Percentiles rank a stretch among this genome's conserved stretches.
phyloP scores from a whole-genome alignment of 805 yeast genomes.

The Saccharomycopsis schoenii region DNA sequence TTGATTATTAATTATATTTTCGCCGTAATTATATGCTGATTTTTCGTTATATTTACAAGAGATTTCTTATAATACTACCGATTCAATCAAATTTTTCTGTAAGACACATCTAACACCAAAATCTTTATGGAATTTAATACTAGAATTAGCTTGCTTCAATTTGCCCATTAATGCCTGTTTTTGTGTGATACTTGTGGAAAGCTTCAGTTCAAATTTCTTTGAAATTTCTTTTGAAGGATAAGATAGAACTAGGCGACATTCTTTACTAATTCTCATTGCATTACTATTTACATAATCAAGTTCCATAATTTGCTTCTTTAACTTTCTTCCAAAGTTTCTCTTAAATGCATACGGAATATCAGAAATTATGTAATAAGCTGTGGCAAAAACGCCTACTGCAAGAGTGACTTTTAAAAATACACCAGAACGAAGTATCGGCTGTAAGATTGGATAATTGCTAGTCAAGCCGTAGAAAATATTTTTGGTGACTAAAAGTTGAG shows the following conservation, averaged over 20 bases:
- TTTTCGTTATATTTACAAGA: background rate
- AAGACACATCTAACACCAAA: constrained; percentile 35
- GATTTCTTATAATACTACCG: constrained; percentile 16
- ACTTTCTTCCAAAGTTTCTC: constrained; percentile 65
- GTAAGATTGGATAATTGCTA: constrained; percentile 22
- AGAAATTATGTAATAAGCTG: constrained; percentile 52
- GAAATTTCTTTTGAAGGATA: constrained; percentile 79
- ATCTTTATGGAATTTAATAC: constrained; percentile 44
- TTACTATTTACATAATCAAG: constrained; percentile 73
- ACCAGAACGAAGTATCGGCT: constrained; percentile 8
- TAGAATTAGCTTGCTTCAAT: constrained; percentile 45
- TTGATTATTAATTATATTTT: background rate
- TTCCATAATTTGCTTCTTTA: constrained; percentile 49
- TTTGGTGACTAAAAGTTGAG: constrained; percentile 20
- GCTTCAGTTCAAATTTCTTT: constrained; percentile 51
- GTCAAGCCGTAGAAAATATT: constrained; percentile 21
- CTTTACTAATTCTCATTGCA: constrained; percentile 69
- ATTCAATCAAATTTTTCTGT: constrained; percentile 33
- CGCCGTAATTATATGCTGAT: too few species aligned
- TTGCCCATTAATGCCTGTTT: constrained; percentile 45
- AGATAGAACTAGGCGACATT: constrained; percentile 70
- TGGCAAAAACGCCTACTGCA: constrained; percentile 33
- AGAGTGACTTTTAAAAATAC: constrained; percentile 26
- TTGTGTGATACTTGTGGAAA: constrained; percentile 51
- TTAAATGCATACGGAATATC: constrained; percentile 91